These are phyloP conservation scores for Penicillium bovifimosum DNA, from an alignment of 495 filamentous ascomycete genomes.

Conservation along the genomic window DNA sequence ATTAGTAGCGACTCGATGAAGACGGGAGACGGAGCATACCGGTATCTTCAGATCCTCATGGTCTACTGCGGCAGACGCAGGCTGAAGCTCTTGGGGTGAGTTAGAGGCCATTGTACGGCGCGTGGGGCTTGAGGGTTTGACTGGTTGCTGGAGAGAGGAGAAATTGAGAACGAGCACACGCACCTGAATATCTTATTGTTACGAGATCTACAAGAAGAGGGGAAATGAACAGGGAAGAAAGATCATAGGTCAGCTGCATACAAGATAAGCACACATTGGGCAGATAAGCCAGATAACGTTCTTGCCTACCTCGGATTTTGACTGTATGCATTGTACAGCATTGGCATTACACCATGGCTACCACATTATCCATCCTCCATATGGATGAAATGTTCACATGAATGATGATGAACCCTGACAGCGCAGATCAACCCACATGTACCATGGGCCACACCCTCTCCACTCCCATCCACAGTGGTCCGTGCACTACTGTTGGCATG, in stretches of 20 bases:
- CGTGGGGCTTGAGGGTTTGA: background rate
- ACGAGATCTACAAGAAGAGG: background rate
- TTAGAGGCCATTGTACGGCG: constrained; percentile 9
- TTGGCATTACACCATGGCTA: background rate
- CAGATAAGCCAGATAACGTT: background rate
- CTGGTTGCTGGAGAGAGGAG: background rate
- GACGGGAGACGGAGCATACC: constrained; percentile 35
- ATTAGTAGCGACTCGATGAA: background rate
- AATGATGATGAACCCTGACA: background rate
- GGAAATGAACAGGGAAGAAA: background rate
- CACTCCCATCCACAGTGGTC: background rate
- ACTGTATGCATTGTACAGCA: background rate
- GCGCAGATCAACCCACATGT: background rate
- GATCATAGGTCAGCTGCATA: constrained; percentile 1
- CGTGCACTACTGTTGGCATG: background rate
- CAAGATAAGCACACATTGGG: constrained; percentile 6
- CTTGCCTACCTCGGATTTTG: background rate
- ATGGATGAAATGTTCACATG: background rate
- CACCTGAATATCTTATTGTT: background rate
- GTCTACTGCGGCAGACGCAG: constrained; percentile 50
- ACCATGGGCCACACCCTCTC: background rate
- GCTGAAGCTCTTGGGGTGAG: constrained; percentile 11
- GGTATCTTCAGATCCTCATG: constrained; percentile 66
- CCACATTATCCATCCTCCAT: background rate
- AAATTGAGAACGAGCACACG: background rate